Percentiles rank a stretch among this genome's conserved stretches.
Evolutionary conservation across 1,284 basidiomycete species (phyloP).

Genomic region (Melampsora americana): DNA sequence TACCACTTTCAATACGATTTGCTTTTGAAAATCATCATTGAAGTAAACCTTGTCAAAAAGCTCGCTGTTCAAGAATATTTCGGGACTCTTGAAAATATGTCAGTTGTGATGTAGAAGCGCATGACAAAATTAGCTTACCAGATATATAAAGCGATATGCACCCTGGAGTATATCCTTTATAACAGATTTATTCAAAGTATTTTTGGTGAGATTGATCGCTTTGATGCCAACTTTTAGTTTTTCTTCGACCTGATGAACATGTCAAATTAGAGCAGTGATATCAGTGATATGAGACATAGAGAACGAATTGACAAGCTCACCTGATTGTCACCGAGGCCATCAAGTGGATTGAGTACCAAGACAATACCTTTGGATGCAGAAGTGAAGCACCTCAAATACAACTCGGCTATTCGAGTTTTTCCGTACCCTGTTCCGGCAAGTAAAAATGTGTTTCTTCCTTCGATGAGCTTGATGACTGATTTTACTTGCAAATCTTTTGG

Average conservation of each 20-base stretch:
- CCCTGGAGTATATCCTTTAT: background rate
- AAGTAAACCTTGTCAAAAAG: background rate
- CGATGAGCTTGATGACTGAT: background rate
- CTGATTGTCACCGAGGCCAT: constrained; percentile 13
- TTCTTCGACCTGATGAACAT: background rate
- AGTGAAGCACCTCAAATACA: background rate
- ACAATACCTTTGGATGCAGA: background rate
- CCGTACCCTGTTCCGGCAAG: too few relatives aligned
- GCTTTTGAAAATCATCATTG: background rate
- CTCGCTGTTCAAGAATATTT: constrained; percentile 15
- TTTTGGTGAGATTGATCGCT: constrained; percentile 2
- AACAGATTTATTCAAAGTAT: background rate
- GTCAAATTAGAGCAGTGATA: too few relatives aligned
- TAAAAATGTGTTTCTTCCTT: background rate
- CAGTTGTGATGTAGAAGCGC: too few relatives aligned
- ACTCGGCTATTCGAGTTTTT: background rate
- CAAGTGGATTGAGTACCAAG: constrained; percentile 1
- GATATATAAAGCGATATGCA: background rate
- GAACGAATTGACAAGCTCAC: too few relatives aligned
- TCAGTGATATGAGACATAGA: too few relatives aligned
- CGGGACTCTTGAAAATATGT: too few relatives aligned
- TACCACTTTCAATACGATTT: background rate
- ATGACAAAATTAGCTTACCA: background rate
- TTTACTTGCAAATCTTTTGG: background rate
- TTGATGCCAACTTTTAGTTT: background rate